These are phyloP conservation scores for Fraxinus angustifolia DNA, from an alignment of 305 asterid species.

Conservation along the genomic window DNA sequence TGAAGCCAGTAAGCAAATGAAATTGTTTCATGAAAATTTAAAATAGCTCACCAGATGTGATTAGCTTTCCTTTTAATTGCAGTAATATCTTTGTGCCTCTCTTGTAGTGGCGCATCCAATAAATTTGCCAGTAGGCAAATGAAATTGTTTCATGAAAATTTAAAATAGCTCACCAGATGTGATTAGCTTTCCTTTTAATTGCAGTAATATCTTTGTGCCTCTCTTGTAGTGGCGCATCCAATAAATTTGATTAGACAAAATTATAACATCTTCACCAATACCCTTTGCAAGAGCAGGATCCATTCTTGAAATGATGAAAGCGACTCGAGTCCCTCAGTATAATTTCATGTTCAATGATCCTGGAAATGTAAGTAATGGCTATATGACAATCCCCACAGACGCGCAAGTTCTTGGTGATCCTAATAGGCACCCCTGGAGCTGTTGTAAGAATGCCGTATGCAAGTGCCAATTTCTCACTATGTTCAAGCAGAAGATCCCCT, in stretches of 20 bases:
- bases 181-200: neutral
- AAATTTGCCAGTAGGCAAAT: neutral
- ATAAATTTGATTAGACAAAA: neutral
- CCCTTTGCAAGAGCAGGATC: constrained; percentile 76
- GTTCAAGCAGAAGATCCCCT: constrained; percentile 67
- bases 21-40: neutral
- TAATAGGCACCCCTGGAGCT: constrained; percentile 64
- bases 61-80: neutral
- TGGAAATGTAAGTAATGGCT: constrained; percentile 60
- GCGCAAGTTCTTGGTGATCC: constrained; percentile 82
- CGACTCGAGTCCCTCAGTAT: constrained; percentile 81
- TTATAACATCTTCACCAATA: constrained; percentile 45
- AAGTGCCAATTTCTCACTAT: constrained; percentile 87
- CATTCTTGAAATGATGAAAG: constrained; percentile 78
- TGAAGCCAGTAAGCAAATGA: neutral
- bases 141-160: neutral
- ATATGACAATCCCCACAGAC: constrained; percentile 82
- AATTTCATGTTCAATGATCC: constrained; percentile 63
- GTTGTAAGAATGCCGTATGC: constrained; percentile 78
- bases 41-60: neutral
- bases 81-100: neutral
- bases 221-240: neutral
- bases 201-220: neutral
- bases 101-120: neutral
- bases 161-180: neutral